These are phyloP conservation scores for Fusarium dimerum DNA, from an alignment of 2,329 filamentous ascomycete species.

Conservation along the genomic window DNA sequence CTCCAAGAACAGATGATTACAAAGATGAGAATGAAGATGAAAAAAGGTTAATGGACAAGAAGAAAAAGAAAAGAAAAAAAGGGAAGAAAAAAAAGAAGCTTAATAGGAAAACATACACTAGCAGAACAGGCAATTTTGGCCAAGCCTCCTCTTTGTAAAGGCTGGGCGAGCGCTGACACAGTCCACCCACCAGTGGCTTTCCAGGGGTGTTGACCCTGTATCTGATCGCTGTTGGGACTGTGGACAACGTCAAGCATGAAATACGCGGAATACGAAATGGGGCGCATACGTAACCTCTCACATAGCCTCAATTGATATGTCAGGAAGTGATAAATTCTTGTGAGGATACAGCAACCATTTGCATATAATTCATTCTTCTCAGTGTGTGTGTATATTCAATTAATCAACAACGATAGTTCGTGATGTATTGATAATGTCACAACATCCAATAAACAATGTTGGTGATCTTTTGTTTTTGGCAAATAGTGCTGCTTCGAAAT, in stretches of 20 bases:
- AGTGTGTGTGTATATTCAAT: too few relatives aligned
- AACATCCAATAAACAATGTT: neutral
- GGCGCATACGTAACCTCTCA: neutral
- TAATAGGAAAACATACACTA: constrained; percentile 1
- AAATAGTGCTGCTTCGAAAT: too few relatives aligned
- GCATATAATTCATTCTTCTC: too few relatives aligned
- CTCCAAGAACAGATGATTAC: too few relatives aligned
- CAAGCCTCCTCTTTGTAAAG: neutral
- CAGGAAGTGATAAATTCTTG: neutral
- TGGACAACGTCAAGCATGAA: neutral
- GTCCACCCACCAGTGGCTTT: too few relatives aligned
- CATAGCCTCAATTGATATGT: constrained; percentile 1
- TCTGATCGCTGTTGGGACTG: neutral
- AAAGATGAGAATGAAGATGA: neutral
- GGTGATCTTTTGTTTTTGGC: neutral
- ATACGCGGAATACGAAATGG: neutral
- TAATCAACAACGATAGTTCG: too few relatives aligned
- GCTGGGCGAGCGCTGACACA: neutral
- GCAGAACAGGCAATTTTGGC: neutral
- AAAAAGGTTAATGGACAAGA: neutral
- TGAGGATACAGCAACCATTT: neutral
- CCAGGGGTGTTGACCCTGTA: neutral
- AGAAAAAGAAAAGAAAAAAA: neutral
- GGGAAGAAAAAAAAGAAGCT: constrained; percentile 14
- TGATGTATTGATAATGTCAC: neutral